Evolutionary conservation across 1,284 basidiomycete species (phyloP).

Genomic region (Dichomitus squalens): DNA sequence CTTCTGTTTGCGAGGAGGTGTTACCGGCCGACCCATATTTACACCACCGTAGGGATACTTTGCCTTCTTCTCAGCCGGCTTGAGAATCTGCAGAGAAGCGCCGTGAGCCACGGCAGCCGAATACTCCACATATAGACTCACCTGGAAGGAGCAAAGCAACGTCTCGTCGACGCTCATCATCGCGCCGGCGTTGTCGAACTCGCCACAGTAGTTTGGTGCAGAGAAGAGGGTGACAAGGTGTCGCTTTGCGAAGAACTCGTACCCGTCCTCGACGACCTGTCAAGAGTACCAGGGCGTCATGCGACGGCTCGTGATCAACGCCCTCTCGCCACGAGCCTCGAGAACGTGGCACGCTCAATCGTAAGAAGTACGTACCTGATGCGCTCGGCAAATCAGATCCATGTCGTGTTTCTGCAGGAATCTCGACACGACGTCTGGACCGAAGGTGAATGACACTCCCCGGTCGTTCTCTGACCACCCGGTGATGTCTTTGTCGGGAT

Average conservation of each 20-base stretch:
- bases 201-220: constrained; percentile 97
- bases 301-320: constrained; percentile 4
- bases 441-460: constrained; percentile 98
- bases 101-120: constrained; percentile 1
- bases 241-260: constrained; percentile 98
- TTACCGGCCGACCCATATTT: constrained; percentile 78
- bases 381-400: constrained; percentile 98
- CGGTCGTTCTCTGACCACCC: constrained; percentile 99
- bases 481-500: constrained; percentile 99
- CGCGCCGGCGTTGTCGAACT: constrained; percentile 98
- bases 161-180: constrained; percentile 99
- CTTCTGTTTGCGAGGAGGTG: constrained; percentile 85
- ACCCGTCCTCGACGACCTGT: constrained; percentile 97
- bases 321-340: background rate
- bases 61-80: constrained; percentile 98
- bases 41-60: constrained; percentile 87
- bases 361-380: constrained; percentile 68
- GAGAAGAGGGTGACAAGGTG: constrained; percentile 97
- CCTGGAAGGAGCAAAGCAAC: constrained; percentile 97
- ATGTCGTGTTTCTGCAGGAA: constrained; percentile 99
- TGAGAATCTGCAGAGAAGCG: constrained; percentile 68
- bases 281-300: constrained; percentile 4
- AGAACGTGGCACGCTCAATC: background rate
- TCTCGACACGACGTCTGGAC: constrained; percentile 95
- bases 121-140: constrained; percentile 38